Base-by-base conservation (phyloP, 208 protist genomes). In the Herpetomonas muscarum region DNA sequence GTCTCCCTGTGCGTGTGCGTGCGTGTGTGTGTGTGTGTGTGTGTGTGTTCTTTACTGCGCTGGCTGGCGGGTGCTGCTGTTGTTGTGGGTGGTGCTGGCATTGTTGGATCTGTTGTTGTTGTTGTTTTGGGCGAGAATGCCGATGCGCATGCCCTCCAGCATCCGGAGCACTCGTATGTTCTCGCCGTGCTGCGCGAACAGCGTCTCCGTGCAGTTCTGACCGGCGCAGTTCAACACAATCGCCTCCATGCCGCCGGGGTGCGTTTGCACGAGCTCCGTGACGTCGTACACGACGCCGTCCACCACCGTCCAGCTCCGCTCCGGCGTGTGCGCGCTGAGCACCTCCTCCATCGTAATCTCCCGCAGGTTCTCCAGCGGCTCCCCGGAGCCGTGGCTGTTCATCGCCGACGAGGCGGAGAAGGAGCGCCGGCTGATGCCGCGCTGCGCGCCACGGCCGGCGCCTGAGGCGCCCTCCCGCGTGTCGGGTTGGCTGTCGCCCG, bases 231-330 rank as follows among this genome's bases (percentile, higher is more conserved):
- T 28, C n/a, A 39, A 15, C 19, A 56, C 19, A 17, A 55, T 9
- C 15, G 28, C 28, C 10, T 53, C 44, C 45, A 51, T 10, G 17
- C 58, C 58, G 34, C 58, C 58, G 21, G 58, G 58, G 34, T 64
- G 58, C 9, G 10, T 37, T 9, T n/a, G 39, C 6, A 56, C 28
- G 32, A 64, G 51, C 25, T 56, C 24, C 21, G 58, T 64, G 47
- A 64, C 37, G 58, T 64, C 58, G 34, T 64, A 64, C 22, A 64
- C 58, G n/a, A 64, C 45, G 30, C 32, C 48, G 15, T 55, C 36
- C 19, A 64, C 56, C 10, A 25, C 58, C 6, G 58, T 64, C 58
- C 58, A 64, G 22, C 29, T 41, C 13, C 58, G 45, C 7, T 64
- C 47, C n/a, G 58, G 58, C 6, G 48, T 55, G 32, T 55, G 48